These are phyloP conservation scores for Myriosclerotinia duriaeana DNA, from an alignment of 2,329 filamentous ascomycete species.

Conservation along the genomic window DNA sequence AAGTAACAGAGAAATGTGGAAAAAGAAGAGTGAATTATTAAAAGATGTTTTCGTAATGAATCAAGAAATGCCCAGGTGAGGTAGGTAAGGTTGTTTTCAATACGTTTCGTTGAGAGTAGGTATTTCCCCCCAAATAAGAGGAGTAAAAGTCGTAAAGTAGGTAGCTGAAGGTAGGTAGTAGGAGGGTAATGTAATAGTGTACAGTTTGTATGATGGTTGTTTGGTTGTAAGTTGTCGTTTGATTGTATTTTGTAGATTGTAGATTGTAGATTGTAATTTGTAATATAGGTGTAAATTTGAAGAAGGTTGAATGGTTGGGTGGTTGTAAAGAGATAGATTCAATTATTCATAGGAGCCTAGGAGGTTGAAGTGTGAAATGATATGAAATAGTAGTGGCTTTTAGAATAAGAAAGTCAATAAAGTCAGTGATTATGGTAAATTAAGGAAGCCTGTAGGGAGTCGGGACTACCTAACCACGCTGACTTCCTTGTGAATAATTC, in stretches of 20 bases:
- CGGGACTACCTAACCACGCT: too few species aligned
- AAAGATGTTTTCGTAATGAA: background rate
- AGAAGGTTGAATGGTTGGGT: background rate
- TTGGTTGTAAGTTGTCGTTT: too few species aligned
- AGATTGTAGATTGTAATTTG: slow-evolving; percentile 22
- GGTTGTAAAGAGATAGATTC: background rate
- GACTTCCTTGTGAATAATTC: too few species aligned
- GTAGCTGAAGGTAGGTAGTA: too few species aligned
- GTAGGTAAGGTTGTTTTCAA: slow-evolving; percentile 1
- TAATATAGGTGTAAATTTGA: background rate
- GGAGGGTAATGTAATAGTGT: too few species aligned
- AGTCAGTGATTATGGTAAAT: background rate
- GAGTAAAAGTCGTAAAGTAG: background rate
- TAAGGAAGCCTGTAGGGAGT: too few species aligned
- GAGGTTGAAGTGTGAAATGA: background rate
- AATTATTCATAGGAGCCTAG: too few species aligned
- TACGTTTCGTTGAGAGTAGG: slow-evolving; percentile 12
- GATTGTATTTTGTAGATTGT: slow-evolving; percentile 13
- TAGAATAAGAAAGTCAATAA: background rate
- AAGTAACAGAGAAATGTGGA: background rate
- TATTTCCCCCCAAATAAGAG: background rate
- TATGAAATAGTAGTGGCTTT: background rate
- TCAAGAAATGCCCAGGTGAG: too few species aligned
- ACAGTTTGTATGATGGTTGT: too few species aligned
- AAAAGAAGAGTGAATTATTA: background rate